Evolutionary conservation across 495 filamentous ascomycete genomes (phyloP).

Genomic region (Talaromyces liani): DNA sequence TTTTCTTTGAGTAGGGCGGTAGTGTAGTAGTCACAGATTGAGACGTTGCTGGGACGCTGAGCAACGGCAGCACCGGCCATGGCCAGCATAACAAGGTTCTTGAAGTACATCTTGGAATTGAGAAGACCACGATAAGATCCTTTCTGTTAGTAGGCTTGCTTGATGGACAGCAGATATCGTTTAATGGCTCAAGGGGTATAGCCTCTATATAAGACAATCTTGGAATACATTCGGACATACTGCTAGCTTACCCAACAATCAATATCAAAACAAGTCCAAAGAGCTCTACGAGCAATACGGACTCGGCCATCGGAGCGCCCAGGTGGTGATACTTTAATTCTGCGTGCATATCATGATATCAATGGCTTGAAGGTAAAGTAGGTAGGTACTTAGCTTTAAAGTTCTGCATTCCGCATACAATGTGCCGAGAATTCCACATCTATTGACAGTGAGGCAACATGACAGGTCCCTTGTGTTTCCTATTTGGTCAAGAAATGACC

Average conservation of each 20-base stretch:
- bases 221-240: not conserved
- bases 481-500: not conserved
- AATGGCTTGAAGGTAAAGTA: not conserved
- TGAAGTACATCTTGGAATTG: not conserved
- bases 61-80: conserved; percentile 18
- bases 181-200: not conserved
- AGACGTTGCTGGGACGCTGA: conserved; percentile 33
- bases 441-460: not conserved
- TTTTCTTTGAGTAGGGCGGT: conserved; percentile 43
- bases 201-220: not conserved
- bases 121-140: not conserved
- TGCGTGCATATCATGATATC: not conserved
- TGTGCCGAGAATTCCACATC: not conserved
- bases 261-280: not conserved
- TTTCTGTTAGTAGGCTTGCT: not conserved
- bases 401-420: not conserved
- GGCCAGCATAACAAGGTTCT: not conserved
- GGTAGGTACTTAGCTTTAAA: not conserved
- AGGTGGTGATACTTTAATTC: not conserved
- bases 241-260: not conserved
- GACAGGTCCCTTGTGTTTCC: not conserved
- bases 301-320: too few relatives aligned
- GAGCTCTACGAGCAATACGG: not conserved
- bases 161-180: not conserved
- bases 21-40: conserved; percentile 51